Evolutionary conservation across 768 basidiomycete genomes (phyloP), one percentile per base, ranked within the genome.

Genomic region (Cantharellus anzutake): DNA sequence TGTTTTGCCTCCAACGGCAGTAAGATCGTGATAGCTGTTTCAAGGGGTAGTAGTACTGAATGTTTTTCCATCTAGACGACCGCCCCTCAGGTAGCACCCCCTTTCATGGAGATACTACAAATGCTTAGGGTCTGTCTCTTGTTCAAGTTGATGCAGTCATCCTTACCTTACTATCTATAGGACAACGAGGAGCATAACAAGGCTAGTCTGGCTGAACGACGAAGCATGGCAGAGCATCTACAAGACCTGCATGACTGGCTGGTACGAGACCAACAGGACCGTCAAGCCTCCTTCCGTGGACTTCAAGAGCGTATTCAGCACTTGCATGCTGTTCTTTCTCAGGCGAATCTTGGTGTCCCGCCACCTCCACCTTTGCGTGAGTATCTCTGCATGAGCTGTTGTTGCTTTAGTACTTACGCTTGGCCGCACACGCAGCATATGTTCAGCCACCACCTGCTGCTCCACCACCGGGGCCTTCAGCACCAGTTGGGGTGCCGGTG

Each of bases 241-340:
- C 67, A 77, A 55, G 78, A 75, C 2, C 71, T 90, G 40, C 91
- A 90, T 63, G 76, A 79, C 41, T 91, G 88, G 88, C 71, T 91
- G 14, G 81, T 76, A 60, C 77, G 81, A 41, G 88, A 91, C 67
- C 85, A 87, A 0, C 75, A 76, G 52, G 85, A 88, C 69, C 81
- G 88, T 34, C 86, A 86, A 62, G 74, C 77, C 2, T 87, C 89
- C 66, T 70, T 90, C 42, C 75, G 75, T 16, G 79, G 78, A 4
- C 78, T 91, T 4, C 73, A 78, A 50, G 80, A 78, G 16, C 77
- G 84, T 5, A 73, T 90, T 3, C 75, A 78, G 63, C 70, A 72
- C 56, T 66, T 80, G 3, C 67, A 72, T 39, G 70, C 73, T 2
- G 75, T 73, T 42, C 59, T 77, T 50, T 73, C 75, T 40, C 73